A percentile compares a stretch with the other conserved stretches of the same genome.
These are phyloP conservation scores for Beverwykella pulmonaria DNA, from an alignment of 495 filamentous ascomycete genomes.

Conservation along the genomic window DNA sequence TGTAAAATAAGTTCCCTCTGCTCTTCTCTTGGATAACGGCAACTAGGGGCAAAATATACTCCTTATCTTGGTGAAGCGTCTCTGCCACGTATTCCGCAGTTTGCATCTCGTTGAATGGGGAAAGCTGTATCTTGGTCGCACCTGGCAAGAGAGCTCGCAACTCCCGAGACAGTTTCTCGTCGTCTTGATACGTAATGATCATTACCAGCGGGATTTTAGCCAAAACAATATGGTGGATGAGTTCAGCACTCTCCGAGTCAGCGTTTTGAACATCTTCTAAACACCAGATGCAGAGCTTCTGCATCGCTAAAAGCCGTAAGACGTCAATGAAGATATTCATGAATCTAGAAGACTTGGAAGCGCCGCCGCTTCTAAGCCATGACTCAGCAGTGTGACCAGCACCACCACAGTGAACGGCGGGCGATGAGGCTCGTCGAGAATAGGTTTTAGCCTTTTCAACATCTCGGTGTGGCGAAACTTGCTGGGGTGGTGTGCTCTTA, in stretches of 20 bases:
- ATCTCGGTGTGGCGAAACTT: conserved; percentile 23
- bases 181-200: conserved; percentile 66
- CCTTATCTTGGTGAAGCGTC: conserved; percentile 65
- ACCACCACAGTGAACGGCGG: conserved; percentile 30
- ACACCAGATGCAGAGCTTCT: conserved; percentile 79
- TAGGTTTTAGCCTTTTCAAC: conserved; percentile 23
- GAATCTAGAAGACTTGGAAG: conserved; percentile 73
- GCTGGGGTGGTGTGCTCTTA: conserved; percentile 38
- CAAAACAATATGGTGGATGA: conserved; percentile 72
- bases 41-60: conserved; percentile 64
- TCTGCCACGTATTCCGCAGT: conserved; percentile 74
- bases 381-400: conserved; percentile 62
- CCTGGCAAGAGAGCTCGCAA: conserved; percentile 35
- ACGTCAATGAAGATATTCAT: conserved; percentile 85
- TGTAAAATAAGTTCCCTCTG: conserved; percentile 81
- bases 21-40: conserved; percentile 82
- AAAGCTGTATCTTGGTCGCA: conserved; percentile 64
- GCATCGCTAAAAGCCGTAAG: conserved; percentile 72
- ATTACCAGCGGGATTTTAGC: conserved; percentile 76
- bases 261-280: conserved; percentile 87
- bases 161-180: conserved; percentile 46
- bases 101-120: conserved; percentile 71
- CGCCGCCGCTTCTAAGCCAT: conserved; percentile 68
- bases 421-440: conserved; percentile 25
- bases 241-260: conserved; percentile 79